Evolutionary conservation across 2,329 filamentous ascomycete species (phyloP).

Genomic region (Paramyrothecium sp.): DNA sequence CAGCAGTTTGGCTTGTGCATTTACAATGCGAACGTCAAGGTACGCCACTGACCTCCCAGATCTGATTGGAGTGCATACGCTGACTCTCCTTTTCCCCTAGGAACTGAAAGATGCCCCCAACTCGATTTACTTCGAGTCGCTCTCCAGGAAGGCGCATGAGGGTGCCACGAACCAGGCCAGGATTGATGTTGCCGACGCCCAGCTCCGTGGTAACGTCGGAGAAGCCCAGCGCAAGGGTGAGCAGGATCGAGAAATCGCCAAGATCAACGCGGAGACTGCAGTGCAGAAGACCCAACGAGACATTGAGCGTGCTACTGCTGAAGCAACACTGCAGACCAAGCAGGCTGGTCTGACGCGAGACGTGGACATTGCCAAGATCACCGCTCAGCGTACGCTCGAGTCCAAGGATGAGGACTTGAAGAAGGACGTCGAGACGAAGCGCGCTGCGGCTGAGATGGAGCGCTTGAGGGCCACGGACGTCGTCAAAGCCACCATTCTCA

Average conservation of each 20-base stretch:
- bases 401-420: constrained; percentile 77
- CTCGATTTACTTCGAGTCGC: constrained; percentile 79
- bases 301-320: constrained; percentile 75
- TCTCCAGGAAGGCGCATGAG: constrained; percentile 81
- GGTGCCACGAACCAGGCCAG: constrained; percentile 78
- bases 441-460: constrained; percentile 77
- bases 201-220: constrained; percentile 67
- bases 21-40: constrained; percentile 61
- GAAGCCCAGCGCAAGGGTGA: constrained; percentile 77
- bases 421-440: constrained; percentile 73
- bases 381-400: constrained; percentile 71
- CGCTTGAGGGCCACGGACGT: constrained; percentile 75
- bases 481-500: constrained; percentile 69
- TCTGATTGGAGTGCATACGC: background rate
- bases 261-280: constrained; percentile 83
- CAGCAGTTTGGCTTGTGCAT: constrained; percentile 78
- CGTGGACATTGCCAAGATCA: constrained; percentile 73
- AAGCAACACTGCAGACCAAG: constrained; percentile 71
- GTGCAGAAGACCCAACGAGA: constrained; percentile 83
- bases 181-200: constrained; percentile 64
- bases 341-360: constrained; percentile 72
- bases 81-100: constrained; percentile 48
- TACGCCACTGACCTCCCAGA: background rate
- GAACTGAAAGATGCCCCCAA: constrained; percentile 81
- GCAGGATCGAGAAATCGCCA: constrained; percentile 82